These are phyloP conservation scores for Stemphylium lycopersici DNA, from an alignment of 2,329 filamentous ascomycete species.

Conservation along the genomic window DNA sequence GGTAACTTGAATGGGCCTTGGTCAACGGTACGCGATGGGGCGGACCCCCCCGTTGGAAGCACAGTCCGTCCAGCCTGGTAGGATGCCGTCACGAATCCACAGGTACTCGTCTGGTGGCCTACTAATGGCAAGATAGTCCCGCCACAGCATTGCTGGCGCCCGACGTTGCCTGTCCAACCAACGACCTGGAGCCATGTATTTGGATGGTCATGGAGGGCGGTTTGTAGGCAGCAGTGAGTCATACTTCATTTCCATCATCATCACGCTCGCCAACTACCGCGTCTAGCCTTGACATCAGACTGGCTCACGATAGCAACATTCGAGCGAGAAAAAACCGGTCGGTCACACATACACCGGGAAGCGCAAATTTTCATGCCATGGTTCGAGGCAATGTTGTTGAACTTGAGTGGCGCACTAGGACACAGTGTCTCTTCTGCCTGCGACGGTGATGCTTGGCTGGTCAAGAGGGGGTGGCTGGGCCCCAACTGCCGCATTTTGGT, in stretches of 20 bases:
- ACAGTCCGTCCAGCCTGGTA: too few species aligned
- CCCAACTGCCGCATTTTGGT: background rate
- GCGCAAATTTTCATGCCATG: constrained; percentile 19
- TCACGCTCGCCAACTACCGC: constrained; percentile 1
- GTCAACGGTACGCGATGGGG: too few species aligned
- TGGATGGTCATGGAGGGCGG: background rate
- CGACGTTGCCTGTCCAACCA: constrained; percentile 11
- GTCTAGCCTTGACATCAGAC: constrained; percentile 18
- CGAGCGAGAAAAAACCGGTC: background rate
- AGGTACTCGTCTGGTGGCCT: too few species aligned
- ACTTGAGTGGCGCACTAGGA: constrained; percentile 9
- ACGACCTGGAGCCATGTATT: background rate
- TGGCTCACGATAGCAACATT: background rate
- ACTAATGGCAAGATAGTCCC: background rate
- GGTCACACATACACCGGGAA: constrained; percentile 23
- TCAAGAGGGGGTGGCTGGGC: background rate
- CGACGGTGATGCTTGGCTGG: constrained; percentile 18
- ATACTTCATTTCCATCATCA: constrained; percentile 13
- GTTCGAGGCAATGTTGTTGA: constrained; percentile 14
- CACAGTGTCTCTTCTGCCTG: constrained; percentile 27
- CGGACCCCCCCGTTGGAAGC: too few species aligned
- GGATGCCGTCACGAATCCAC: too few species aligned
- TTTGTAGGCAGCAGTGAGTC: constrained; percentile 25
- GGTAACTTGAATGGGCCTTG: too few species aligned
- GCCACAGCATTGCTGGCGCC: constrained; percentile 9